These are phyloP conservation scores for Microcos paniculata DNA, from an alignment of 345 rosid species.

Conservation along the genomic window DNA sequence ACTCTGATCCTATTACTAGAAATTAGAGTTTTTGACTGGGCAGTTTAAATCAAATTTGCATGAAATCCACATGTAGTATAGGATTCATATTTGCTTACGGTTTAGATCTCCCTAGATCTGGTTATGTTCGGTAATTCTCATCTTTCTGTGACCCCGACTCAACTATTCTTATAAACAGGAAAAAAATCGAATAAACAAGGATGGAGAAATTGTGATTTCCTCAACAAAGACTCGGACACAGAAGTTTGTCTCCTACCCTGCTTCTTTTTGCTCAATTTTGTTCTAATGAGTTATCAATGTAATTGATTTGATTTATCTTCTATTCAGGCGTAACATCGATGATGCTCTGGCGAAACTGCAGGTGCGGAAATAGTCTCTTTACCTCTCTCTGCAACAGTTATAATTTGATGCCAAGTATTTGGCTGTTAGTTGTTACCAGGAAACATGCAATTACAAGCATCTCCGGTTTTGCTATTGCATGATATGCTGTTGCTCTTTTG, in stretches of 20 bases:
- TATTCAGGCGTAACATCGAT: slow-evolving; percentile 81
- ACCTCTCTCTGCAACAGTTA: not conserved
- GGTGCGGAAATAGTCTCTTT: slow-evolving; percentile 38
- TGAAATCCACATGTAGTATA: not conserved
- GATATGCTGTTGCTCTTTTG: not conserved
- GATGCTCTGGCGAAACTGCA: slow-evolving; percentile 88
- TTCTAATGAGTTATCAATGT: slow-evolving; percentile 1
- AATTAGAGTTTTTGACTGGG: not conserved
- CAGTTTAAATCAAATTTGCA: not conserved
- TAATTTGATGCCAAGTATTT: not conserved
- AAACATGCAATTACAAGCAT: not conserved
- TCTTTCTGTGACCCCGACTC: not conserved
- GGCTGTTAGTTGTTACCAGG: not conserved
- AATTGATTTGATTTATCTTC: slow-evolving; percentile 14
- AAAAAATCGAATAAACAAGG: slow-evolving; percentile 93
- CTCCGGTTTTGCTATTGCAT: not conserved
- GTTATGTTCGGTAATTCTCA: not conserved
- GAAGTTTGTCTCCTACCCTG: slow-evolving; percentile 44
- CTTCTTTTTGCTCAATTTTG: not conserved
- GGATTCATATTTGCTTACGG: not conserved
- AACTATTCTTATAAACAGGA: slow-evolving; percentile 65
- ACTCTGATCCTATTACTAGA: not conserved
- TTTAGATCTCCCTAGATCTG: slow-evolving; percentile 4
- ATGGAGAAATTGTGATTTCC: slow-evolving; percentile 94
- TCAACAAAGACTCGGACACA: slow-evolving; percentile 95